Percentiles rank a stretch among this genome's conserved stretches.
Conservation (phyloP, 768 basidiomycete genomes). For the Astraeus odoratus region DNA sequence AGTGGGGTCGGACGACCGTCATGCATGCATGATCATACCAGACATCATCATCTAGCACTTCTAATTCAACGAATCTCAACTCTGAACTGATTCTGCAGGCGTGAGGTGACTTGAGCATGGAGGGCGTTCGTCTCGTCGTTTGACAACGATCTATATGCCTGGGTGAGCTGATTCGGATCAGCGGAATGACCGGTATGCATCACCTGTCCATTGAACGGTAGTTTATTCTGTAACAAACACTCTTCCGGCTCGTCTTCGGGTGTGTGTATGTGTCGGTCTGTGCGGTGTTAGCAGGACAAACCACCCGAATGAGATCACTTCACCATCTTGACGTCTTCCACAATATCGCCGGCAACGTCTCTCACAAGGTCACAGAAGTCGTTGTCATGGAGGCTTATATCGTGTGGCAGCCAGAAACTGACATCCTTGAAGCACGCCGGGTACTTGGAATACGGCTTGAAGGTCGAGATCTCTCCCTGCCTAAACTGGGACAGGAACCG, state of each 20-base stretch:
- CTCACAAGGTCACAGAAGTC: constrained; percentile 95
- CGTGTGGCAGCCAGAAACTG: constrained; percentile 81
- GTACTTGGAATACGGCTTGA: constrained; percentile 89
- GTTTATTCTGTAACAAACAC: constrained; percentile 84
- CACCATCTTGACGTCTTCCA: constrained; percentile 85
- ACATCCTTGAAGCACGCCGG: constrained; percentile 92
- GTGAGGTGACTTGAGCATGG: constrained; percentile 54
- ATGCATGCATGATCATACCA: constrained; percentile 19
- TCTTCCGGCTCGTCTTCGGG: constrained; percentile 75
- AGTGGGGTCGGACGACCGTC: constrained; percentile 12
- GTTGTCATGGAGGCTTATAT: constrained; percentile 73
- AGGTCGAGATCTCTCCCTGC: constrained; percentile 67
- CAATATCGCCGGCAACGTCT: constrained; percentile 87
- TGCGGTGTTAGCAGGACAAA: constrained; percentile 4
- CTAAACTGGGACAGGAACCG: constrained; percentile 87
- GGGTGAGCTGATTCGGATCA: constrained; percentile 4
- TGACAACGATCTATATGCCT: constrained; percentile 58
- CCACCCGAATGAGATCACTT: constrained; percentile 12
- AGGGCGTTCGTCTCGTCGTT: constrained; percentile 87
- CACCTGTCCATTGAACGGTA: constrained; percentile 97
- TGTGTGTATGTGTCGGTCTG: constrained; percentile 91
- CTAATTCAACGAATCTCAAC: constrained; percentile 81
- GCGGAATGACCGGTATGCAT: constrained; percentile 8
- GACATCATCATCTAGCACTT: constrained; percentile 32
- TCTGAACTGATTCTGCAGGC: constrained; percentile 55